phyloP scores from a whole-genome alignment of 2,329 filamentous ascomycete species.

The Daldinia eschscholtzii region DNA sequence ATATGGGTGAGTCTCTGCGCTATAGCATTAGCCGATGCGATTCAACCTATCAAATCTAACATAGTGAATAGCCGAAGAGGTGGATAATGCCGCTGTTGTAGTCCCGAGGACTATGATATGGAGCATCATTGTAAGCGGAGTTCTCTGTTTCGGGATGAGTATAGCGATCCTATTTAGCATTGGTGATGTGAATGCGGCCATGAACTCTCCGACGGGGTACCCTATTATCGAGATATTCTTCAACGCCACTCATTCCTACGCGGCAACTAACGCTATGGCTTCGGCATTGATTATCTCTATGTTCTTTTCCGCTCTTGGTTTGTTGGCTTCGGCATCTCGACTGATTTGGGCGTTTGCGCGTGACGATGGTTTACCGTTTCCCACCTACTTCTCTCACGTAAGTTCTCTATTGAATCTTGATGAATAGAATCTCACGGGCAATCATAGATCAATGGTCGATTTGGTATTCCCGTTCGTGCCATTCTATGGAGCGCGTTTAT shows the following conservation, averaged over 20 bases:
- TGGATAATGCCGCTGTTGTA: constrained; percentile 60
- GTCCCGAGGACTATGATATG: constrained; percentile 64
- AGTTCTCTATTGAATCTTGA: constrained; percentile 3
- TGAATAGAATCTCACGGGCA: not conserved
- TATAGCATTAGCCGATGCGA: constrained; percentile 5
- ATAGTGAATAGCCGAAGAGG: constrained; percentile 60
- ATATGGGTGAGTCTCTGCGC: constrained; percentile 49
- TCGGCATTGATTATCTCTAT: constrained; percentile 62
- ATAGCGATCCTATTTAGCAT: constrained; percentile 67
- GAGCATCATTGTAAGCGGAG: constrained; percentile 62
- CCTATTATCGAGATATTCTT: constrained; percentile 64
- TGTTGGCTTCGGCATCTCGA: constrained; percentile 68
- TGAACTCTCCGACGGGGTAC: constrained; percentile 49
- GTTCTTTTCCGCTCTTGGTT: constrained; percentile 61
- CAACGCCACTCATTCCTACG: constrained; percentile 61
- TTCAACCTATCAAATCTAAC: constrained; percentile 52
- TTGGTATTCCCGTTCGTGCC: constrained; percentile 28
- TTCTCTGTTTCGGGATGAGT: constrained; percentile 66
- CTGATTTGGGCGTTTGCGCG: constrained; percentile 65
- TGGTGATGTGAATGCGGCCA: constrained; percentile 59
- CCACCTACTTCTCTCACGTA: constrained; percentile 16
- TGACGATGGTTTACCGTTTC: constrained; percentile 27
- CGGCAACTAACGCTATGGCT: constrained; percentile 63
- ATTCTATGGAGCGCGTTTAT: constrained; percentile 29
- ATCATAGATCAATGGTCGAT: constrained; percentile 24